phyloP scores from a whole-genome alignment of 2,329 filamentous ascomycete genomes.

The Colletotrichum limetticola region DNA sequence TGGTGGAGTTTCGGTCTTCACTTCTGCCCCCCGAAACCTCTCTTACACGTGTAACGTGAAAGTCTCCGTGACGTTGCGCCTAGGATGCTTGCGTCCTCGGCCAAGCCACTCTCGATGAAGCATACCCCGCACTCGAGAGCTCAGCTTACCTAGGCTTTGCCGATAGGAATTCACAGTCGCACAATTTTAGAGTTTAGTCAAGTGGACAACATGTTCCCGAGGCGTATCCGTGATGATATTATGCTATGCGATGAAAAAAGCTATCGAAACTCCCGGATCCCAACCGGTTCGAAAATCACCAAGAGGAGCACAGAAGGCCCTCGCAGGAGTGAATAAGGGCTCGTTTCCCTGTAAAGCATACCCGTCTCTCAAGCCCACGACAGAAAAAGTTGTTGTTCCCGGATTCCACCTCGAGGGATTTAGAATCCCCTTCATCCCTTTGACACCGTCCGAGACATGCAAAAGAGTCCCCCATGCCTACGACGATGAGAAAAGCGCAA shows the following conservation, averaged over 20 bases:
- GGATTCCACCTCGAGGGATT: neutral
- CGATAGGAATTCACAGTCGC: neutral
- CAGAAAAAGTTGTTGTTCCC: neutral
- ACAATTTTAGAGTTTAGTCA: neutral
- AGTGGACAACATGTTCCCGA: neutral
- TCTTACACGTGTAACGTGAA: conserved; percentile 7
- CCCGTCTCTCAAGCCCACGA: neutral
- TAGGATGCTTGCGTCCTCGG: conserved; percentile 2
- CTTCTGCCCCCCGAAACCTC: neutral
- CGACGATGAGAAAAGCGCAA: neutral
- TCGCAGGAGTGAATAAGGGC: neutral
- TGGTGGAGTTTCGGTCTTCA: neutral
- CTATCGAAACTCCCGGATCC: neutral
- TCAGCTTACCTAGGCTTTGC: neutral
- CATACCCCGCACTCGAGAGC: conserved; percentile 13
- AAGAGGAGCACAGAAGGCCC: neutral
- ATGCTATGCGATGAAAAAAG: conserved; percentile 5
- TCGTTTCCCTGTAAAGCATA: neutral
- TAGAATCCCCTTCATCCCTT: neutral
- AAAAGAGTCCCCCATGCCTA: neutral
- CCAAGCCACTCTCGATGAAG: conserved; percentile 8
- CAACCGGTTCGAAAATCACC: neutral
- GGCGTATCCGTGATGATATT: conserved; percentile 25
- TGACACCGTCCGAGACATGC: neutral
- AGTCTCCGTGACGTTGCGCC: neutral